Evolutionary conservation across 768 basidiomycete species (phyloP).

Genomic region (Leccinum imitatum): DNA sequence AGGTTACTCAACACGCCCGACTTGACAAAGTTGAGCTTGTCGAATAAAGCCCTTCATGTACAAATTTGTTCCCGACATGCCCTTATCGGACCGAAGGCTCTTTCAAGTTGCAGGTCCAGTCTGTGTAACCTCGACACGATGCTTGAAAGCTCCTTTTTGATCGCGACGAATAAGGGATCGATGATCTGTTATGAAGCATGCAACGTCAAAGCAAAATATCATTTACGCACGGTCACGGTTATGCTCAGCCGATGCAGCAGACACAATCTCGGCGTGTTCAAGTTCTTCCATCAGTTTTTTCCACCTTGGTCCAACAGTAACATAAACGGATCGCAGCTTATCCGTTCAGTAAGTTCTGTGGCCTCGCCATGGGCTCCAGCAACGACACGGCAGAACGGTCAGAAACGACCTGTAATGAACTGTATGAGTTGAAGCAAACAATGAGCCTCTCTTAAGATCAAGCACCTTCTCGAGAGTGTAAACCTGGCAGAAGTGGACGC

Average conservation of each 20-base stretch:
- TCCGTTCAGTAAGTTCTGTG: constrained; percentile 76
- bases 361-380: constrained; percentile 72
- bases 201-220: background rate
- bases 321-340: constrained; percentile 63
- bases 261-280: constrained; percentile 40
- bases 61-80: constrained; percentile 54
- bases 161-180: constrained; percentile 61
- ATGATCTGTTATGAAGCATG: constrained; percentile 41
- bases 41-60: constrained; percentile 83
- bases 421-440: background rate
- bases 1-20: constrained; percentile 74
- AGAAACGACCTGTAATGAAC: constrained; percentile 51
- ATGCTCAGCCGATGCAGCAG: constrained; percentile 57
- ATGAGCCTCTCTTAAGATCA: constrained; percentile 62
- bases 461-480: constrained; percentile 95
- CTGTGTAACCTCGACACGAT: constrained; percentile 85
- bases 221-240: constrained; percentile 58
- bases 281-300: constrained; percentile 21
- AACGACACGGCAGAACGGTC: constrained; percentile 75
- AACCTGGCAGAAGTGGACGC: constrained; percentile 48
- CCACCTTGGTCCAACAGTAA: constrained; percentile 26
- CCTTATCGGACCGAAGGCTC: constrained; percentile 62
- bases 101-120: constrained; percentile 63
- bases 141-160: constrained; percentile 78
- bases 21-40: constrained; percentile 79